A percentile compares a stretch with the other conserved stretches of the same genome.
These are phyloP conservation scores for Kokia cookei DNA, from an alignment of 441 rosid genomes.

Conservation along the genomic window DNA sequence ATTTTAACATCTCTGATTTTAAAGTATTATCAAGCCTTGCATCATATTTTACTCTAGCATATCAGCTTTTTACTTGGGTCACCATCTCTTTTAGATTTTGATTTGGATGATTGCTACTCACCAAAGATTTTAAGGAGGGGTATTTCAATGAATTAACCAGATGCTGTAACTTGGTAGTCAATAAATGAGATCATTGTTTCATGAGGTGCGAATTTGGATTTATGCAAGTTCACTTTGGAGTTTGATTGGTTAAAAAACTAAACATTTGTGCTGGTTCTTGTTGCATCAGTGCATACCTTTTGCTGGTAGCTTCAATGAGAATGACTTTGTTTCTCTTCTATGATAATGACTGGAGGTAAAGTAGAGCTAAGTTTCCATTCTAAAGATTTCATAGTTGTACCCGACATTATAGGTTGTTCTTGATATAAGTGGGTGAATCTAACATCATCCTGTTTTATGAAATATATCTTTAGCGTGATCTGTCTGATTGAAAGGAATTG, in stretches of 20 bases:
- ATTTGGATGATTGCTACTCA: neutral
- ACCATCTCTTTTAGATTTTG: neutral
- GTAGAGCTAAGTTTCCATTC: neutral
- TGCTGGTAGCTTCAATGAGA: neutral
- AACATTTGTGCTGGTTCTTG: neutral
- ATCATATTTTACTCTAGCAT: neutral
- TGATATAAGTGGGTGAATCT: neutral
- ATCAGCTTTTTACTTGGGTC: neutral
- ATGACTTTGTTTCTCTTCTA: neutral
- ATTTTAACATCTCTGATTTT: neutral
- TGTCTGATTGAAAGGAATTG: neutral
- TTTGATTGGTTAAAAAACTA: neutral
- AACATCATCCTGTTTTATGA: neutral
- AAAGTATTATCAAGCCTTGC: neutral
- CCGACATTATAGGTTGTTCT: neutral
- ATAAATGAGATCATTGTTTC: neutral
- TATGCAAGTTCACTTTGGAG: neutral
- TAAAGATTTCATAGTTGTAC: neutral
- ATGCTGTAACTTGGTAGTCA: neutral
- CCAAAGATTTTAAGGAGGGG: neutral
- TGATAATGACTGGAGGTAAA: neutral
- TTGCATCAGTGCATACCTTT: neutral
- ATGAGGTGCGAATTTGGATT: neutral
- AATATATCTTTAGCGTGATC: neutral
- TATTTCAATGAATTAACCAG: neutral